Percentiles rank a stretch among this genome's conserved stretches.
Evolutionary conservation across 1,284 basidiomycete species (phyloP).

Genomic region (Acaromyces ingoldii): DNA sequence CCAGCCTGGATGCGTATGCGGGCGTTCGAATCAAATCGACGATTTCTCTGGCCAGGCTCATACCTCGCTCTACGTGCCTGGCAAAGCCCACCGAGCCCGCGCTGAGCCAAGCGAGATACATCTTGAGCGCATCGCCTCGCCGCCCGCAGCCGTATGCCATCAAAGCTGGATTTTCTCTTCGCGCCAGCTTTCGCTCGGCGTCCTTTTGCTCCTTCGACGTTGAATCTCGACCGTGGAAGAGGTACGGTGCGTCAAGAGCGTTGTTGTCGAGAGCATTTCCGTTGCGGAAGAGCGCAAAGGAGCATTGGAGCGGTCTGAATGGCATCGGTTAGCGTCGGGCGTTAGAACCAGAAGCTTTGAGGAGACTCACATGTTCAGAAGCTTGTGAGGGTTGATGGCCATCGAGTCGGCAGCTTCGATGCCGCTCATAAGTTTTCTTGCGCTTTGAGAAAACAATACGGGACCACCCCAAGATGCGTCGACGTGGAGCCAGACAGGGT

Average conservation of each 20-base stretch:
- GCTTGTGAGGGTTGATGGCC: constrained; percentile 54
- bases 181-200: constrained; percentile 10
- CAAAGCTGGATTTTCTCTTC: constrained; percentile 18
- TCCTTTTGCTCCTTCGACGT: constrained; percentile 8
- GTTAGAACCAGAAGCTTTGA: not conserved
- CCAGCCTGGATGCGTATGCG: constrained; percentile 15
- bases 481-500: constrained; percentile 50
- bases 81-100: constrained; percentile 49
- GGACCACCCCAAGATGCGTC: constrained; percentile 54
- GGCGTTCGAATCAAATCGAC: constrained; percentile 19
- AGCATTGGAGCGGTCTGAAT: constrained; percentile 50
- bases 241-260: constrained; percentile 52
- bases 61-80: constrained; percentile 38
- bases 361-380: constrained; percentile 43
- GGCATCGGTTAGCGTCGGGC: not conserved
- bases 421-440: constrained; percentile 39
- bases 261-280: constrained; percentile 48
- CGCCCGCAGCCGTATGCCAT: constrained; percentile 52
- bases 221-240: constrained; percentile 52
- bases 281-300: constrained; percentile 50
- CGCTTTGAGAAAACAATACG: constrained; percentile 45
- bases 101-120: constrained; percentile 53
- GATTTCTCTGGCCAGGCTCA: constrained; percentile 21
- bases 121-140: constrained; percentile 52
- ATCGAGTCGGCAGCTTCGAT: constrained; percentile 48